These are phyloP conservation scores for Saccharomyces hybrid DNA, from an alignment of 1,139 yeast genomes.

Conservation along the genomic window DNA sequence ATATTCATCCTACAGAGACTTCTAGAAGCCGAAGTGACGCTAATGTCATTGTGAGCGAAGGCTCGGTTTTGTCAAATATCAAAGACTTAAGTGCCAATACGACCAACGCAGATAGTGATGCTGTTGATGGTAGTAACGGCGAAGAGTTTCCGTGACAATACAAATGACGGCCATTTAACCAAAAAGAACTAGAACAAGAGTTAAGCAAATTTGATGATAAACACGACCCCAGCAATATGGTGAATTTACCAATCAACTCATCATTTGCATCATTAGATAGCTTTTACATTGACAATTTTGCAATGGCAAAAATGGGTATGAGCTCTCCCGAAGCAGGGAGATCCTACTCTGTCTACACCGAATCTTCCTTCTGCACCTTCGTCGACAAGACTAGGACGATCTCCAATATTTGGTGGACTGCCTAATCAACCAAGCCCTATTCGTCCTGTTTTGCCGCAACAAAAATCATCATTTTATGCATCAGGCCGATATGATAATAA, in stretches of 20 bases:
- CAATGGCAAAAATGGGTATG: conserved; percentile 23
- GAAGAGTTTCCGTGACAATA: conserved; percentile 31
- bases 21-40: conserved; percentile 4
- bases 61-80: conserved; percentile 12
- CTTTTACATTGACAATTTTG: conserved; percentile 50
- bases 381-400: neutral
- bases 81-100: conserved; percentile 4
- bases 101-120: conserved; percentile 2
- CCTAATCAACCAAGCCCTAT: neutral
- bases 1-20: neutral
- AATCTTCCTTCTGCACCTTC: neutral
- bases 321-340: conserved; percentile 2
- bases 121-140: neutral
- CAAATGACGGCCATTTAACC: conserved; percentile 46
- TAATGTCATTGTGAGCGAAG: conserved; percentile 16
- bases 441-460: neutral
- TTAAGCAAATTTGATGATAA: conserved; percentile 32
- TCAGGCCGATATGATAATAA: neutral
- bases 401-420: neutral
- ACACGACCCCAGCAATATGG: conserved; percentile 32
- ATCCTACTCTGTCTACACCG: conserved; percentile 4
- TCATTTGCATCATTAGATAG: conserved; percentile 76
- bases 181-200: conserved; percentile 6
- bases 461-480: neutral
- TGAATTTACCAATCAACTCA: conserved; percentile 53